Conservation (phyloP, 306 rosid species). For the Dryas drummondii region DNA sequence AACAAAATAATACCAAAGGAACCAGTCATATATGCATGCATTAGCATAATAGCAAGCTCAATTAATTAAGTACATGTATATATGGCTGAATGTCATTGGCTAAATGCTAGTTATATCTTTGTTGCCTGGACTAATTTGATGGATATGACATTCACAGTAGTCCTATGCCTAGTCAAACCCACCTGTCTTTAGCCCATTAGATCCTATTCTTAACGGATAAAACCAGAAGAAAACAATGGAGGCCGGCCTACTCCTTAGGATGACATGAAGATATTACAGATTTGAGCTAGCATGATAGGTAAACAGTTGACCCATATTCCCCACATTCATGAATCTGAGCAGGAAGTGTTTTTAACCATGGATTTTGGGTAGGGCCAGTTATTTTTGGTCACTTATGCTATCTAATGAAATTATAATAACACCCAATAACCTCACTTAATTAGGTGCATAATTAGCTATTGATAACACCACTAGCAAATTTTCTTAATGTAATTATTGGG, state of each 20-base stretch:
- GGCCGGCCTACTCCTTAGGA: background rate
- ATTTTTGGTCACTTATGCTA: too few species aligned
- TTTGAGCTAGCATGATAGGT: background rate
- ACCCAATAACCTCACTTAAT: too few species aligned
- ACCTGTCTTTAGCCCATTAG: background rate
- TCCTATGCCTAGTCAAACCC: constrained; percentile 8
- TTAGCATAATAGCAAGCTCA: background rate
- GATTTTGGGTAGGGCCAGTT: too few species aligned
- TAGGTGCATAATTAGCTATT: too few species aligned
- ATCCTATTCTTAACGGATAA: constrained; percentile 15
- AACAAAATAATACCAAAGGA: background rate
- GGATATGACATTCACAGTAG: background rate
- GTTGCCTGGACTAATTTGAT: background rate
- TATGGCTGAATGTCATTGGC: background rate
- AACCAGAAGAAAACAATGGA: background rate
- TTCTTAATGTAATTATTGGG: too few species aligned
- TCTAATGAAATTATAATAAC: background rate
- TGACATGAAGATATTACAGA: background rate
- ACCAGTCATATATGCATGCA: background rate
- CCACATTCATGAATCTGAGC: background rate
- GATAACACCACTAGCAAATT: too few species aligned
- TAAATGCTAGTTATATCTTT: background rate
- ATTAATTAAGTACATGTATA: background rate
- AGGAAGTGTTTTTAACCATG: background rate
- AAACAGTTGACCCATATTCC: background rate